These are phyloP conservation scores for Dactylella cylindrospora DNA, from an alignment of 2,329 filamentous ascomycete genomes.

Conservation along the genomic window DNA sequence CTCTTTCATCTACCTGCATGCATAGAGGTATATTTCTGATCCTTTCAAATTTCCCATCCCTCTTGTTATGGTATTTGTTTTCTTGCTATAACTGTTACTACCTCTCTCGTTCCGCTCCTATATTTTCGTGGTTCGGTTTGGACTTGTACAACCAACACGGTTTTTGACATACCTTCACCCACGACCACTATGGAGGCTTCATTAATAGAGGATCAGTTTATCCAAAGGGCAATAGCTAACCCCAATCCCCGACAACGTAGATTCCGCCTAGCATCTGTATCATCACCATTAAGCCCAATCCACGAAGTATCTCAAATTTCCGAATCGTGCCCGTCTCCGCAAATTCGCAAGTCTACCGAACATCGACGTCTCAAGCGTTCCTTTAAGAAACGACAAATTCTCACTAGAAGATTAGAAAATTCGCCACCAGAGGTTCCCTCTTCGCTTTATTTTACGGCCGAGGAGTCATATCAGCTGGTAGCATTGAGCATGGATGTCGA, in stretches of 20 bases:
- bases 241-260: slow-evolving; percentile 29
- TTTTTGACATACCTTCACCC: slow-evolving; percentile 8
- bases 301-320: slow-evolving; percentile 29
- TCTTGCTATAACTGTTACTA: slow-evolving; percentile 2
- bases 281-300: slow-evolving; percentile 35
- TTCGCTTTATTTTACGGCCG: slow-evolving; percentile 27
- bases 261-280: slow-evolving; percentile 33
- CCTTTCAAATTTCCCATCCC: slow-evolving; percentile 39
- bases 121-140: not conserved
- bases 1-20: slow-evolving; percentile 44
- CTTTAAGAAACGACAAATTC: slow-evolving; percentile 25
- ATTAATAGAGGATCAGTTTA: slow-evolving; percentile 7
- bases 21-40: slow-evolving; percentile 30
- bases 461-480: slow-evolving; percentile 27
- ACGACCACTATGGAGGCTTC: slow-evolving; percentile 24
- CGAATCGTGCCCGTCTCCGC: slow-evolving; percentile 19
- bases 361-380: slow-evolving; percentile 21
- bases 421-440: slow-evolving; percentile 8
- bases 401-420: slow-evolving; percentile 19
- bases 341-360: slow-evolving; percentile 25
- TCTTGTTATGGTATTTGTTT: too few relatives aligned
- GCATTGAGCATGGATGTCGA: slow-evolving; percentile 44
- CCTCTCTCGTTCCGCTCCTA: not conserved
- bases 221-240: slow-evolving; percentile 22
- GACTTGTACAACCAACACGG: too few relatives aligned